Percentiles rank a stretch among this genome's conserved stretches.
These are phyloP conservation scores for Dendrobium huoshanense DNA, from an alignment of 106 monocot species.

Conservation along the genomic window DNA sequence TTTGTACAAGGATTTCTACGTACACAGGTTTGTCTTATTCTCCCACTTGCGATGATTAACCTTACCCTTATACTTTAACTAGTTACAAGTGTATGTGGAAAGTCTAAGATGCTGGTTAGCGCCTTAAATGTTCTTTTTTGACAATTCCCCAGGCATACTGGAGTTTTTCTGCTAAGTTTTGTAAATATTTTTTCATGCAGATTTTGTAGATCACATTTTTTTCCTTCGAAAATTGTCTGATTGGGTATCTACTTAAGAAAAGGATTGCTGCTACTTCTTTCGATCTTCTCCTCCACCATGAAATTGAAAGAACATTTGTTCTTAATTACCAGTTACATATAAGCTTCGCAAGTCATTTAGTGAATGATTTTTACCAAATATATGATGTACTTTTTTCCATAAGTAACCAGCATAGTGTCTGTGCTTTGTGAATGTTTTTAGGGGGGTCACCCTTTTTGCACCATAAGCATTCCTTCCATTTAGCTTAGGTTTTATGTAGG, in stretches of 20 bases:
- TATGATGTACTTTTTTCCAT: no score
- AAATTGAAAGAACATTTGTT: neutral
- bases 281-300: neutral
- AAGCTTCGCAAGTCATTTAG: neutral
- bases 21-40: constrained; percentile 46
- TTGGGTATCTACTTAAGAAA: neutral
- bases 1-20: constrained; percentile 76
- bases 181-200: neutral
- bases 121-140: neutral
- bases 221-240: neutral
- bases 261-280: neutral
- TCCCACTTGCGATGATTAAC: neutral
- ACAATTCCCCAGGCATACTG: neutral
- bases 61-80: constrained; percentile 1
- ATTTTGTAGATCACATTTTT: neutral
- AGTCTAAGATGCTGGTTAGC: neutral
- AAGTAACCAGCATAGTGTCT: no score
- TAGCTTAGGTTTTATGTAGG: no score
- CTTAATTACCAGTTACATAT: neutral
- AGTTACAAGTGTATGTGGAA: neutral
- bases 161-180: neutral
- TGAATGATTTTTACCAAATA: neutral
- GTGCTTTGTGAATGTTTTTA: no score
- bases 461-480: no score
- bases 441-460: no score